A percentile compares a stretch with the other conserved stretches of the same genome.
These are phyloP conservation scores for Blechomonas ayalai DNA, from an alignment of 208 protist genomes.

Conservation along the genomic window DNA sequence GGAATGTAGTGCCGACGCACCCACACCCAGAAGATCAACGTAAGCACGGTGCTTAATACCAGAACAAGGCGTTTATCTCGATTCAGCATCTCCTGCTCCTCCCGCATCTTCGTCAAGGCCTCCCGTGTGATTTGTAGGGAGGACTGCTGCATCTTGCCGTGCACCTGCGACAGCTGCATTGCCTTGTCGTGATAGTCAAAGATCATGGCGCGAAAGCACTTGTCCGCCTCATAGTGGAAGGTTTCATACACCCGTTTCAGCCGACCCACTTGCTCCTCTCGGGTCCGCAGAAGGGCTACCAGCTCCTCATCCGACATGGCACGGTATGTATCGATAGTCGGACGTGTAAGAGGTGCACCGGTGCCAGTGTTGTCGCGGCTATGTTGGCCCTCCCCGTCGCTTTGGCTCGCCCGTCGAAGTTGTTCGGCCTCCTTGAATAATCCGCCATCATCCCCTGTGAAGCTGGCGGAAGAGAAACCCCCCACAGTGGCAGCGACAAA, in stretches of 20 bases:
- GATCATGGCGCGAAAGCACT: constrained; percentile 69
- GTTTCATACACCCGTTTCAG: constrained; percentile 67
- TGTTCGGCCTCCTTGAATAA: constrained; percentile 8
- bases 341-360: constrained; percentile 33
- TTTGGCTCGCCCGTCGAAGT: constrained; percentile 7
- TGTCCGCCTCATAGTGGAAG: constrained; percentile 84
- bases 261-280: constrained; percentile 49
- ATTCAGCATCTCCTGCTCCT: constrained; percentile 78
- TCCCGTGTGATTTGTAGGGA: constrained; percentile 74
- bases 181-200: constrained; percentile 90
- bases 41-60: constrained; percentile 39
- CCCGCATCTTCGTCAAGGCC: constrained; percentile 67
- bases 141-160: constrained; percentile 75
- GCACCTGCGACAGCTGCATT: constrained; percentile 79
- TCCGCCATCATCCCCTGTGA: constrained; percentile 52
- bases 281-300: constrained; percentile 32
- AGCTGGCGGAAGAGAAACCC: constrained; percentile 69
- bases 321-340: constrained; percentile 67
- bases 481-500: constrained; percentile 8
- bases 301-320: constrained; percentile 53
- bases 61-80: constrained; percentile 71
- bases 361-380: background rate
- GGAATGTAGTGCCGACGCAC: constrained; percentile 76
- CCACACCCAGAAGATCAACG: constrained; percentile 78
- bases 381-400: constrained; percentile 1